Base-by-base conservation (phyloP, 768 basidiomycete species). In the Termitomyces sp. region DNA sequence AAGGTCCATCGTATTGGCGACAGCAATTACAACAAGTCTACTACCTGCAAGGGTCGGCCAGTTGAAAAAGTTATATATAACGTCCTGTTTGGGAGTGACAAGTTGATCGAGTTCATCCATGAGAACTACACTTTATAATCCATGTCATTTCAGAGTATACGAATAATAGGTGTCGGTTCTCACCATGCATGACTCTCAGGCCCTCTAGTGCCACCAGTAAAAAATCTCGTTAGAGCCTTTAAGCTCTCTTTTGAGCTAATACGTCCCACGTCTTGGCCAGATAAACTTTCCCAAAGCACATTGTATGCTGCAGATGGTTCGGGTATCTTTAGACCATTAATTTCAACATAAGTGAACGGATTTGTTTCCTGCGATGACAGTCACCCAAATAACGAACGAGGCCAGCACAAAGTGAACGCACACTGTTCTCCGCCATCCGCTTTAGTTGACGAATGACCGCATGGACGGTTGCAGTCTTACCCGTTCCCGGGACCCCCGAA, bases 51-150 rank as follows among this genome's bases (percentile, higher is more conserved):
- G 75, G 3, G 94, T 96, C 2, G 97, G 97, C 96, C 97, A 99
- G 67, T 99, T 98, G 79, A 98, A 98, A 72, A 99, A 98, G 65
- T 98, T 98, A 72, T 99, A 99, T 21, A 99, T 90, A 10, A 99
- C 96, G 56, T 99, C 96, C 68, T 99, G 96, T 67, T 97, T 97
- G 17, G 88, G 77, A 1, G 96, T 98, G 62, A 98, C 84, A 28
- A 99, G 79, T 68, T 98, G 97, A 70, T 99, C 97, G 5, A 99
- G 79, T 71, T 99, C 97, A 68, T 99, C 96, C 92, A 99, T 98
- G 15, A 99, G 76, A 5, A 98, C 94, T 5, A 98, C 89, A 55
- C 94, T 98, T 60, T 35, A 41, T 24, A n/a, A 46, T 50, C 38
- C 22, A 50, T 35, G 53, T 38, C 30, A 55, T 14, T 44, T 47